These are phyloP conservation scores for Datura wrightii DNA, from an alignment of 257 asterid genomes.

Conservation along the genomic window DNA sequence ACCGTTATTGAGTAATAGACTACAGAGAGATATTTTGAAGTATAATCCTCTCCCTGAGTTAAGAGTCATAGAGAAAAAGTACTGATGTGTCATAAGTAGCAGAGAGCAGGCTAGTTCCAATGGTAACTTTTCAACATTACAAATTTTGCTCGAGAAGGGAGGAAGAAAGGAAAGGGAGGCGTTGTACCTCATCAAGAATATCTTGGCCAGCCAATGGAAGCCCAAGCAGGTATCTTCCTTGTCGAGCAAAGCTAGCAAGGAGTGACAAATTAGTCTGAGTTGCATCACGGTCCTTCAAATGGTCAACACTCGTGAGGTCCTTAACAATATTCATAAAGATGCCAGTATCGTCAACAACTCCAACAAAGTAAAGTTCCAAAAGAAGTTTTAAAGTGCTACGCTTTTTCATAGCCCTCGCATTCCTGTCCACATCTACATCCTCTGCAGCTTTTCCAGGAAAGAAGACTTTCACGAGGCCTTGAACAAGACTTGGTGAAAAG, in stretches of 20 bases:
- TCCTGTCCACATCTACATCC: constrained; percentile 82
- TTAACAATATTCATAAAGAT: constrained; percentile 76
- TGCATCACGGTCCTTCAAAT: constrained; percentile 95
- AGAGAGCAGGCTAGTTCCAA: neutral
- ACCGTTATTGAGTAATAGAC: neutral
- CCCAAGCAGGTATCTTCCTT: constrained; percentile 92
- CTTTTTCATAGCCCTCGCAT: constrained; percentile 91
- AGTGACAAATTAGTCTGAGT: constrained; percentile 96
- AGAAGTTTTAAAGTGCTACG: constrained; percentile 96
- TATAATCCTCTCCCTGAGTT: neutral
- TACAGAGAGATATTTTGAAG: neutral
- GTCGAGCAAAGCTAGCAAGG: constrained; percentile 96
- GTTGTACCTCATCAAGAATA: constrained; percentile 80
- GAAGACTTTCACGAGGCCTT: constrained; percentile 89
- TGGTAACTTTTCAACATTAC: neutral
- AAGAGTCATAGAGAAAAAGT: neutral
- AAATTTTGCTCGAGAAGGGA: neutral
- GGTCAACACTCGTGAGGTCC: constrained; percentile 86
- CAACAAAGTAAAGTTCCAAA: constrained; percentile 94
- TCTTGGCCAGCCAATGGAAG: constrained; percentile 81
- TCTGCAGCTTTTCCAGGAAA: constrained; percentile 79
- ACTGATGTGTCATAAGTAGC: neutral
- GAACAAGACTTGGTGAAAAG: constrained; percentile 89
- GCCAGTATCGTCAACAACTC: constrained; percentile 82
- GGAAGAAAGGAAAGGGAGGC: constrained; percentile 10